These are phyloP conservation scores for Lactifluus rugatus DNA, from an alignment of 768 basidiomycete species.

Conservation along the genomic window DNA sequence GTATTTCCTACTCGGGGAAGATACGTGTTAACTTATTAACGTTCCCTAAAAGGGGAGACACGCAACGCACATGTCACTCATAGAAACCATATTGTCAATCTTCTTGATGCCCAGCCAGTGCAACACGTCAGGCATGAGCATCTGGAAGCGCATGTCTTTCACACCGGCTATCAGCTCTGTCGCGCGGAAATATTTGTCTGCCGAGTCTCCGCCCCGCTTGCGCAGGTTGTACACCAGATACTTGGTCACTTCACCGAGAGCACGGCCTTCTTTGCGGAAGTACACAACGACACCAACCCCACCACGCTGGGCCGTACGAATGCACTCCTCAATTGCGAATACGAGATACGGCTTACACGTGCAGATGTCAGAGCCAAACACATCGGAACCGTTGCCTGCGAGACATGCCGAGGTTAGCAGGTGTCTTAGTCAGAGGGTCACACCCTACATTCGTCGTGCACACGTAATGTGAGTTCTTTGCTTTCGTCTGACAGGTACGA, in stretches of 20 bases:
- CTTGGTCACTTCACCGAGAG: constrained; percentile 90
- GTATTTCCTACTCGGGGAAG: constrained; percentile 58
- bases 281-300: constrained; percentile 93
- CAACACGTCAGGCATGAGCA: constrained; percentile 91
- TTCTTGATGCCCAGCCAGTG: constrained; percentile 92
- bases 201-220: constrained; percentile 88
- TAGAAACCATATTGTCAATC: constrained; percentile 82
- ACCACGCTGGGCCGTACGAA: constrained; percentile 69
- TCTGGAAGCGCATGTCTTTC: constrained; percentile 92
- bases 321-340: constrained; percentile 90
- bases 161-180: constrained; percentile 93
- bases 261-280: constrained; percentile 90
- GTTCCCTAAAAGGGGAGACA: background rate
- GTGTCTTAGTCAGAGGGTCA: background rate
- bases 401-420: background rate
- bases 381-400: constrained; percentile 87
- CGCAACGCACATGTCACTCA: constrained; percentile 72
- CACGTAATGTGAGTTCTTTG: constrained; percentile 78
- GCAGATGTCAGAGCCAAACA: constrained; percentile 89
- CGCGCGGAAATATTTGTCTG: constrained; percentile 88
- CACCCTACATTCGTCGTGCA: constrained; percentile 82
- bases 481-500: constrained; percentile 63
- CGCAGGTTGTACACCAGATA: constrained; percentile 95
- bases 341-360: constrained; percentile 90
- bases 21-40: background rate